Conservation (phyloP, 768 basidiomycete genomes). For the Russula virescens region DNA sequence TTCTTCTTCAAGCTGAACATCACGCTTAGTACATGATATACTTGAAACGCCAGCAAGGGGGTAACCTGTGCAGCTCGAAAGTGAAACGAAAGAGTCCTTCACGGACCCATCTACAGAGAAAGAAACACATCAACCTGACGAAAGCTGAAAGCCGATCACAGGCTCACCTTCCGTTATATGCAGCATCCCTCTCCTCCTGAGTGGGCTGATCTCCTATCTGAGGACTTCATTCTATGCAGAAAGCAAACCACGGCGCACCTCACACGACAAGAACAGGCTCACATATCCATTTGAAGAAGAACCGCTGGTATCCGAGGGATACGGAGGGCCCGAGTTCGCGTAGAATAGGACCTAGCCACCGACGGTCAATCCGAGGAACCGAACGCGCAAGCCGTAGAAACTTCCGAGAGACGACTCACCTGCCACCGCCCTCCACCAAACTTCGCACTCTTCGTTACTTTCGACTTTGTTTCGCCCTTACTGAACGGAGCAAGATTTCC, state of each 20-base stretch:
- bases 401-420: constrained; percentile 35
- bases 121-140: background rate
- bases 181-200: constrained; percentile 62
- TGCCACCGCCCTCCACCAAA: constrained; percentile 79
- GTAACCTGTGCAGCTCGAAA: constrained; percentile 72
- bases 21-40: background rate
- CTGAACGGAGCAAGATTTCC: constrained; percentile 27
- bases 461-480: constrained; percentile 73
- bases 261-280: constrained; percentile 76
- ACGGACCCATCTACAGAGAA: constrained; percentile 60
- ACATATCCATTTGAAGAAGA: constrained; percentile 48
- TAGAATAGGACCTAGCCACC: constrained; percentile 70
- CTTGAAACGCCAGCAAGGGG: background rate
- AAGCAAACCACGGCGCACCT: constrained; percentile 42
- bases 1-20: constrained; percentile 41
- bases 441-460: constrained; percentile 65
- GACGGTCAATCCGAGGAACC: constrained; percentile 14
- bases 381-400: constrained; percentile 16
- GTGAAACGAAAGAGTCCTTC: constrained; percentile 82
- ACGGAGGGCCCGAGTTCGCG: constrained; percentile 60
- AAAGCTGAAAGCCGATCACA: background rate
- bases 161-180: constrained; percentile 52
- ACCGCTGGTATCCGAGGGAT: constrained; percentile 35
- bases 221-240: background rate
- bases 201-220: constrained; percentile 52